Evolutionary conservation across 1,139 yeast species (phyloP), one percentile per base, ranked within the genome.

Genomic region (Sugiyamaella novakii): DNA sequence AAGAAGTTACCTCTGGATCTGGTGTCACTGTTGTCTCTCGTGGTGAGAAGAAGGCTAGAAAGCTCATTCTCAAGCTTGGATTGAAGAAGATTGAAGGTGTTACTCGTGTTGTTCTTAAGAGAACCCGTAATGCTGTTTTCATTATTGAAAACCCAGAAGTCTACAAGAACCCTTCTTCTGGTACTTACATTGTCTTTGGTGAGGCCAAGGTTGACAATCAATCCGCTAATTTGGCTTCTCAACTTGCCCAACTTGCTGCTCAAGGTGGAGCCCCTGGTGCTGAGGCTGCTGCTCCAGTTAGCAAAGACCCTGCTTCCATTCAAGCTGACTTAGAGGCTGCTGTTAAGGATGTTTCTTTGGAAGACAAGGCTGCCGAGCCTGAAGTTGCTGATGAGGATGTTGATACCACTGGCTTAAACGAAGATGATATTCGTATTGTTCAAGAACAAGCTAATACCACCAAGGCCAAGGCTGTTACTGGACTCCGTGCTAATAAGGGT

Each of bases 31-130:
- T 91, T 71, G 77, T 86, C 74, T 79, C 92, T 70, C 87, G 86
- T 77, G 85, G 87, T 75, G 97, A 91, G 78, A 87, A 87, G 82
- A 89, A 91, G 79, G 97, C 98, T 67, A 86, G 95, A 78, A 91
- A 86, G 70, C 74, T 84, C 68, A 84, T 92, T 76, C 77, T 83
- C 76, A 91, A 91, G 78, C 81, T 91, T 66, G 88, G 87, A 73
- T 80, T 92, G 75, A 88, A 87, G 81, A 88, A 82, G 76, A 81
- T 92, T 69, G 84, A 86, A 70, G 96, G 96, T 64, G 87, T 92
- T 70, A 77, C 87, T 72, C 87, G 98, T 78, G 98, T 92, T 67
- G 89, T 96, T 62, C 85, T 92, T 81, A 88, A 87, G 77, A 92
- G 87, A 78, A 83, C 88, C 76, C 91, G 94, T 73, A 88, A 88